Conservation (phyloP, 1,284 basidiomycete genomes). For the Mixia osmundae region DNA sequence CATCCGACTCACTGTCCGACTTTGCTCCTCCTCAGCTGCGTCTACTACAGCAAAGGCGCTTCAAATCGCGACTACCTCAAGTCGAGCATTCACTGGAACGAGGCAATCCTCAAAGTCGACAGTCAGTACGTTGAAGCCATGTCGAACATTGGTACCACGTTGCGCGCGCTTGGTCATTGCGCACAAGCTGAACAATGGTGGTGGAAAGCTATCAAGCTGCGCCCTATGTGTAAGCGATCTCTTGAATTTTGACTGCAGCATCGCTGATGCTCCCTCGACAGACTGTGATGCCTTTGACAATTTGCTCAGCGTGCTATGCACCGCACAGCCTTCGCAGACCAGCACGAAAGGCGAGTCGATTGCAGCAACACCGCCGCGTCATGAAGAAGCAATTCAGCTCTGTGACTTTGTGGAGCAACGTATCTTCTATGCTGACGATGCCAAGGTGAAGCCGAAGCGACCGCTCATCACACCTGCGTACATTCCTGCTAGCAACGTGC, state of each 20-base stretch:
- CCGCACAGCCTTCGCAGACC: slow-evolving; percentile 12
- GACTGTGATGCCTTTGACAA: slow-evolving; percentile 26
- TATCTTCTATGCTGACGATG: slow-evolving; percentile 13
- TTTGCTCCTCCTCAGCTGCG: slow-evolving; percentile 23
- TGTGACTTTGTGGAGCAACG: slow-evolving; percentile 22
- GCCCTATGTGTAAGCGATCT: slow-evolving; percentile 22
- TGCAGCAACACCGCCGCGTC: slow-evolving; percentile 15
- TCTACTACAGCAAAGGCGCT: slow-evolving; percentile 21
- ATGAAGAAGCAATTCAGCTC: slow-evolving; percentile 22
- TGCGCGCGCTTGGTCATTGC: slow-evolving; percentile 24
- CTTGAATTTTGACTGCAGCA: slow-evolving; percentile 11
- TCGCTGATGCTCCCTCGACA: not conserved
- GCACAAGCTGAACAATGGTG: slow-evolving; percentile 27
- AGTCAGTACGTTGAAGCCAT: slow-evolving; percentile 28
- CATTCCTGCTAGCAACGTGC: slow-evolving; percentile 22
- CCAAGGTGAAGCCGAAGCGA: slow-evolving; percentile 7
- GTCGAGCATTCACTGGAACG: slow-evolving; percentile 12
- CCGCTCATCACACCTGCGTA: slow-evolving; percentile 14
- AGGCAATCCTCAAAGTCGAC: slow-evolving; percentile 18
- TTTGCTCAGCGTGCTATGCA: slow-evolving; percentile 25
- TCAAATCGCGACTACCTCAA: slow-evolving; percentile 7
- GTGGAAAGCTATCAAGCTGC: slow-evolving; percentile 26
- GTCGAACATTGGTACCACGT: slow-evolving; percentile 32
- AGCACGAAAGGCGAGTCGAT: not conserved
- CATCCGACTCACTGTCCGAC: slow-evolving; percentile 23